Conservation (phyloP, 257 asterid genomes). For the Datura wrightii region DNA sequence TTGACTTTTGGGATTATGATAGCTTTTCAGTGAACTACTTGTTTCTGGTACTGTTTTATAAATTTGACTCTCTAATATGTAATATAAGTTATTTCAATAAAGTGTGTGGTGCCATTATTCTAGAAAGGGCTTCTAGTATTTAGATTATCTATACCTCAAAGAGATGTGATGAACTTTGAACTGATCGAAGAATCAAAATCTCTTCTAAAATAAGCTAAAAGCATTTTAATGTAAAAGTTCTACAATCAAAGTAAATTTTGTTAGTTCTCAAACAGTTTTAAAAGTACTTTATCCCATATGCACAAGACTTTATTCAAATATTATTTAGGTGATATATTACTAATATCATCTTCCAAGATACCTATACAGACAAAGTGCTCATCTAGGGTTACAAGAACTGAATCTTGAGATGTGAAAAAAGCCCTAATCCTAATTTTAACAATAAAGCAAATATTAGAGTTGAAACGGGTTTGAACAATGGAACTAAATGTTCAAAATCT, state of each 20-base stretch:
- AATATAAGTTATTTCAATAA: slow-evolving; percentile 9
- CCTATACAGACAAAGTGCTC: neutral
- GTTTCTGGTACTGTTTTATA: neutral
- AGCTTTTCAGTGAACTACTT: neutral
- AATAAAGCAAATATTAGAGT: neutral
- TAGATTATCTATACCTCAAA: neutral
- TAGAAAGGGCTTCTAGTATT: neutral
- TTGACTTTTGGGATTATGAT: neutral
- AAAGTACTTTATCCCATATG: neutral
- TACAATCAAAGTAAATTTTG: neutral
- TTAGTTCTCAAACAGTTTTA: neutral
- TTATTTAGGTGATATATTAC: neutral
- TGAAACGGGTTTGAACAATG: no score
- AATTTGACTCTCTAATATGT: neutral
- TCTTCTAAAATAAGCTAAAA: neutral
- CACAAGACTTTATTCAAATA: neutral
- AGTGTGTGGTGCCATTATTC: neutral
- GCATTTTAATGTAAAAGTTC: neutral
- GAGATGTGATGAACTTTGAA: neutral
- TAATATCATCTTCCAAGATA: neutral
- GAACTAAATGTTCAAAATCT: no score
- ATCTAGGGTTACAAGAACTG: neutral
- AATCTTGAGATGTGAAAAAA: slow-evolving; percentile 1
- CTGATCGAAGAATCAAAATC: neutral
- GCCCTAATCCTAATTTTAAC: neutral